phyloP scores from a whole-genome alignment of 2,329 filamentous ascomycete species.

The Passalora sequoiae region DNA sequence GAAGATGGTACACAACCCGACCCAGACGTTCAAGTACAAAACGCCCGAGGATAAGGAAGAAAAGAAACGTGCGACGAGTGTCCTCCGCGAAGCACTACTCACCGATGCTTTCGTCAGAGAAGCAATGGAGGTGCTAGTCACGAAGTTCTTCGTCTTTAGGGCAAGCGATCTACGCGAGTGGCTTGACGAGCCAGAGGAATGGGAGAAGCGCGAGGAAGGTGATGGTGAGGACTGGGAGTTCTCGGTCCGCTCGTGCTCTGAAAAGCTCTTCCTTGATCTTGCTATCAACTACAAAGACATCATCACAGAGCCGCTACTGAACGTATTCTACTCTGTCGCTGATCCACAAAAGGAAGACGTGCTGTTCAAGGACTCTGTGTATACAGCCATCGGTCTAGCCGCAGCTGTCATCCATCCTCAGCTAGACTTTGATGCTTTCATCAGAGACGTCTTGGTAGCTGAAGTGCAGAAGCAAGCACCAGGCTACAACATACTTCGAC shows the following conservation, averaged over 20 bases:
- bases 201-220: slow-evolving; percentile 85
- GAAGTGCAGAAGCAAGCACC: slow-evolving; percentile 68
- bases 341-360: slow-evolving; percentile 62
- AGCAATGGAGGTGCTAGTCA: slow-evolving; percentile 79
- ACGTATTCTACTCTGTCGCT: slow-evolving; percentile 75
- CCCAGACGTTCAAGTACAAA: slow-evolving; percentile 78
- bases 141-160: slow-evolving; percentile 81
- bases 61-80: slow-evolving; percentile 61
- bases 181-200: slow-evolving; percentile 92
- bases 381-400: slow-evolving; percentile 84
- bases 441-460: slow-evolving; percentile 66
- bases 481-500: slow-evolving; percentile 74
- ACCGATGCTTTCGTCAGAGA: slow-evolving; percentile 70
- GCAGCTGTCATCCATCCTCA: slow-evolving; percentile 67
- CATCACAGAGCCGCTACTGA: slow-evolving; percentile 70
- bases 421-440: slow-evolving; percentile 78
- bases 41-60: slow-evolving; percentile 70
- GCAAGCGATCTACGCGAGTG: slow-evolving; percentile 81
- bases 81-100: slow-evolving; percentile 69
- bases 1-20: slow-evolving; percentile 75
- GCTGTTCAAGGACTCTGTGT: slow-evolving; percentile 86
- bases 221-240: slow-evolving; percentile 85
- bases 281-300: slow-evolving; percentile 82
- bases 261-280: slow-evolving; percentile 88
- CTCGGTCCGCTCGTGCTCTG: slow-evolving; percentile 83